Conservation (phyloP, 2,329 filamentous ascomycete species). For the Juglanconis juglandina region DNA sequence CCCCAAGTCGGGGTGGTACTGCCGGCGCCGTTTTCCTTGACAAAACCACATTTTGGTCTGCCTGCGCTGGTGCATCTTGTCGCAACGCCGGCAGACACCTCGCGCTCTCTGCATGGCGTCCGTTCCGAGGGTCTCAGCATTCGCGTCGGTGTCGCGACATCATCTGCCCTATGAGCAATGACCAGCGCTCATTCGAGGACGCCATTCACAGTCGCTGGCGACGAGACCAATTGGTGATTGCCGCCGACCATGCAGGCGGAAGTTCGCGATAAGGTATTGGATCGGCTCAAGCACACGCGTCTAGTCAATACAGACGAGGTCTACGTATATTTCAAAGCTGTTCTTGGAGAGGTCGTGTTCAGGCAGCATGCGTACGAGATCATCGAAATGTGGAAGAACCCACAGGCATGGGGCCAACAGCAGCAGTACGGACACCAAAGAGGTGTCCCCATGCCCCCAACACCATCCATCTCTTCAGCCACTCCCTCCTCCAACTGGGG, state of each 20-base stretch:
- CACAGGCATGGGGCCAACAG: background rate
- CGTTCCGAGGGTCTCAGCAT: background rate
- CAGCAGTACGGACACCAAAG: background rate
- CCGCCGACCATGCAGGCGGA: background rate
- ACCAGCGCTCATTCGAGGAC: background rate
- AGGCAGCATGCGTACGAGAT: background rate
- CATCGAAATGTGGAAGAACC: background rate
- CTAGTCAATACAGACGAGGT: background rate
- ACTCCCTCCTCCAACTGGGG: background rate
- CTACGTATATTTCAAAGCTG: background rate
- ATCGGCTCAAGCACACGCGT: background rate
- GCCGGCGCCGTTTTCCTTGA: too few relatives aligned
- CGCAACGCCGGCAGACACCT: background rate
- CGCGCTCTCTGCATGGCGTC: background rate
- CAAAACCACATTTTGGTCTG: too few relatives aligned
- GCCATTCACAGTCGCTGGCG: background rate
- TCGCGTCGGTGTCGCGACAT: background rate
- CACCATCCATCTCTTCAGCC: background rate
- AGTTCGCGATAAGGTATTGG: background rate
- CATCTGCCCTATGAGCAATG: background rate
- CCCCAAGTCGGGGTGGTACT: too few relatives aligned
- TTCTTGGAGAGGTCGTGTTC: background rate
- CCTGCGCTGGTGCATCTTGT: background rate
- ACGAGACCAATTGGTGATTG: background rate
- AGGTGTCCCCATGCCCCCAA: background rate